A percentile compares a stretch with the other conserved stretches of the same genome.
Conservation (phyloP, 2,329 filamentous ascomycete species). For the Epichloe baconii region DNA sequence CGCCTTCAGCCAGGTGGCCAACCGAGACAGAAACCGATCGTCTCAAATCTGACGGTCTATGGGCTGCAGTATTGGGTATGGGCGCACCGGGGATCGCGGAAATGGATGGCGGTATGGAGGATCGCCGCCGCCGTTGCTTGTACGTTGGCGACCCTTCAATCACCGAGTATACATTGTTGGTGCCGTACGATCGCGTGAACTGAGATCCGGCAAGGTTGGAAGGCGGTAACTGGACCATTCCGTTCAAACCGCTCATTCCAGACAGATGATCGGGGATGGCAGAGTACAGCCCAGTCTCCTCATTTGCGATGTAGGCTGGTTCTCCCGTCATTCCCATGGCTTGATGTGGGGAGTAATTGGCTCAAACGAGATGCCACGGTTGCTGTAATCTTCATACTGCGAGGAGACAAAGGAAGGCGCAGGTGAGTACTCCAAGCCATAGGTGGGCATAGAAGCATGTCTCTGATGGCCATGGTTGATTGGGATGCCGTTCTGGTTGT, state of each 20-base stretch:
- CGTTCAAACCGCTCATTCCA: conserved; percentile 63
- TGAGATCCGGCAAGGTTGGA: conserved; percentile 72
- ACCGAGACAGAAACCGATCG: conserved; percentile 84
- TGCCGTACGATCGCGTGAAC: conserved; percentile 60
- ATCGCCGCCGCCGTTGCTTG: conserved; percentile 89
- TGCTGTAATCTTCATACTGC: conserved; percentile 96
- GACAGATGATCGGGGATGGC: conserved; percentile 78
- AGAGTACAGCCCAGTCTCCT: conserved; percentile 92
- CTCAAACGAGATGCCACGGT: conserved; percentile 89
- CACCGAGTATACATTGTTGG: conserved; percentile 80
- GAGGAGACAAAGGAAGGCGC: conserved; percentile 98
- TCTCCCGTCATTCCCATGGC: conserved; percentile 68
- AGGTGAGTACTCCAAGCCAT: conserved; percentile 88
- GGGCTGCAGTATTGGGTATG: conserved; percentile 46
- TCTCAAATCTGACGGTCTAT: conserved; percentile 80
- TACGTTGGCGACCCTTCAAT: conserved; percentile 98
- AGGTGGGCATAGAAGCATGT: conserved; percentile 96
- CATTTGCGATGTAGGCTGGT: conserved; percentile 94
- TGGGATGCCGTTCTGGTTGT: conserved; percentile 84
- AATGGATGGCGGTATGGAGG: conserved; percentile 76
- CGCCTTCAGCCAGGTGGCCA: conserved; percentile 65
- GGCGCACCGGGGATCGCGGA: conserved; percentile 55
- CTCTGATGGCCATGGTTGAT: conserved; percentile 75
- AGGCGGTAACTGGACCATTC: conserved; percentile 81
- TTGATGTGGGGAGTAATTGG: conserved; percentile 94